Percentiles rank a stretch among this genome's conserved stretches.
Conservation (phyloP, 148 eudicot species). For the Camellia japonica region DNA sequence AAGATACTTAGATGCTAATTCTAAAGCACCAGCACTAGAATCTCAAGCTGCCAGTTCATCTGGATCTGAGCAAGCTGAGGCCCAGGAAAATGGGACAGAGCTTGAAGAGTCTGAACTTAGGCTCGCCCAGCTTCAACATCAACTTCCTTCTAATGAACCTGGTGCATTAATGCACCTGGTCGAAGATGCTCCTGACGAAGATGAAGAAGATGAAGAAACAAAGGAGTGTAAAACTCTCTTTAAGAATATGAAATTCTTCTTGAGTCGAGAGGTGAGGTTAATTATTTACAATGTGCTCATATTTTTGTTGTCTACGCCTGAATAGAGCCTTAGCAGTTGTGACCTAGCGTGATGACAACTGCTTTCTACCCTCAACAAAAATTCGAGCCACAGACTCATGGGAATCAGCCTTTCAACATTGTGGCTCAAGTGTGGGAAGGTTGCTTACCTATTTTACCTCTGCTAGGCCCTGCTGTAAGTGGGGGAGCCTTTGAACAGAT, state of each 20-base stretch:
- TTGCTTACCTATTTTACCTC: no score
- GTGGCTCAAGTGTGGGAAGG: no score
- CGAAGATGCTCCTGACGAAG: conserved; percentile 55
- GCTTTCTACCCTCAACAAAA: no score
- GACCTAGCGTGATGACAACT: no score
- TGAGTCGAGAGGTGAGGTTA: conserved; percentile 85
- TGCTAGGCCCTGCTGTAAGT: no score
- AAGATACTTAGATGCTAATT: conserved; percentile 57
- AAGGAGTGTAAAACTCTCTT: conserved; percentile 75
- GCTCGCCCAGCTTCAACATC: conserved; percentile 90
- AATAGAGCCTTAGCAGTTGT: no score
- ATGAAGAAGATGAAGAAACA: conserved; percentile 78
- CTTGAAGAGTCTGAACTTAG: conserved; percentile 71
- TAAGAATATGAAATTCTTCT: conserved; percentile 67
- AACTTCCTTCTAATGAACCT: conserved; percentile 76
- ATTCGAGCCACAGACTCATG: no score
- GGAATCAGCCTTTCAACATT: no score
- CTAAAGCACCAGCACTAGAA: conserved; percentile 28
- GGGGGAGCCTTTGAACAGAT: no score
- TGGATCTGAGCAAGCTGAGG: conserved; percentile 33
- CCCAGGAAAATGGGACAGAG: conserved; percentile 24
- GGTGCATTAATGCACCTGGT: conserved; percentile 86
- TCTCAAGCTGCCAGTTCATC: conserved; percentile 20
- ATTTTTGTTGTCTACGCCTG: no score
- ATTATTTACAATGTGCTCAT: neutral